A percentile compares a stretch with the other conserved stretches of the same genome.
Evolutionary conservation across 1,284 basidiomycete genomes (phyloP).

Genomic region (Taiwanofungus camphoratus): DNA sequence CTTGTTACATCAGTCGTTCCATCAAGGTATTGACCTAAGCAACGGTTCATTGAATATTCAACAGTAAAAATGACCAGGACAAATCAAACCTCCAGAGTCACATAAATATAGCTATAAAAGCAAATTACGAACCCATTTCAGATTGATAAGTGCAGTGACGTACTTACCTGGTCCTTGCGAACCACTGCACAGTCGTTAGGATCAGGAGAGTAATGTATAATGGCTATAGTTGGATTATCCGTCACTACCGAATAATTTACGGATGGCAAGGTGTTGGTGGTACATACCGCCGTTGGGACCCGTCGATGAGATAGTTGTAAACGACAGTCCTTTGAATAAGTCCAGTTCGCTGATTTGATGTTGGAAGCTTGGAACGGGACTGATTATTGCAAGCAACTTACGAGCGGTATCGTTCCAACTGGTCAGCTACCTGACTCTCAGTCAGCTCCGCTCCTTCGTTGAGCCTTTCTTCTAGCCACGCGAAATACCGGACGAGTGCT

Average conservation of each 20-base stretch:
- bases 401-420: conserved; percentile 79
- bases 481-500: conserved; percentile 84
- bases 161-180: conserved; percentile 60
- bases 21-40: conserved; percentile 78
- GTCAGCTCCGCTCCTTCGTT: conserved; percentile 58
- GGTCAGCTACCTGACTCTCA: conserved; percentile 79
- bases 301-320: conserved; percentile 88
- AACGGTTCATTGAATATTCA: neutral
- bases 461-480: conserved; percentile 90
- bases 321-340: conserved; percentile 84
- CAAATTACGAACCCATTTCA: conserved; percentile 4
- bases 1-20: conserved; percentile 95
- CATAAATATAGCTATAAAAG: conserved; percentile 78
- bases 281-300: conserved; percentile 81
- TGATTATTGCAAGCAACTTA: conserved; percentile 33
- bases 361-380: neutral
- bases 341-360: conserved; percentile 51
- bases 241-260: no score
- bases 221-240: conserved; percentile 43
- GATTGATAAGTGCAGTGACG: neutral
- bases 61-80: neutral
- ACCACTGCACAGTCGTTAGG: conserved; percentile 73
- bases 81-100: conserved; percentile 75
- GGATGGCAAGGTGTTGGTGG: no score
- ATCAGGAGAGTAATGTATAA: conserved; percentile 91